These are phyloP conservation scores for Tetracentron sinense DNA, from an alignment of 164 flowering plant species.

Conservation along the genomic window DNA sequence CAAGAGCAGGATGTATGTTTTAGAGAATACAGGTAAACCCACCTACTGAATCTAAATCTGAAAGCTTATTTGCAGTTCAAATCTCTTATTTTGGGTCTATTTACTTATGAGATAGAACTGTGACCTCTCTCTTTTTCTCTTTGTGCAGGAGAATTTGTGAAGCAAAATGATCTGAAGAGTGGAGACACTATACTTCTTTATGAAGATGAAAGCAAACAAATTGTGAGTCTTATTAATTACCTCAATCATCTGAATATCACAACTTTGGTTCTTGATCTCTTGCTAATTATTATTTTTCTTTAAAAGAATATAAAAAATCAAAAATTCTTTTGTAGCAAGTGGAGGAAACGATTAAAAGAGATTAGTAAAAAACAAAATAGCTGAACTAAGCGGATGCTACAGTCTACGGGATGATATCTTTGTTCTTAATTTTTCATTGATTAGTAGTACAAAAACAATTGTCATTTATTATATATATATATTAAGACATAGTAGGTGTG, in stretches of 20 bases:
- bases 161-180: constrained; percentile 7
- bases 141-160: constrained; percentile 14
- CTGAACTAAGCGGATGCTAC: constrained; percentile 9
- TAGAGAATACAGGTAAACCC: constrained; percentile 21
- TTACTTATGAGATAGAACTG: too few species aligned
- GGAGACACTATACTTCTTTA: constrained; percentile 7
- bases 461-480: too few species aligned
- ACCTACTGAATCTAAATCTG: neutral
- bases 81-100: neutral
- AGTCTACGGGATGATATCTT: constrained; percentile 3
- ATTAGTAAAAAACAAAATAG: constrained; percentile 7
- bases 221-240: constrained; percentile 15
- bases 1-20: constrained; percentile 19
- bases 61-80: neutral
- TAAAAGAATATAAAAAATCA: neutral
- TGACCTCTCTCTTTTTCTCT: neutral
- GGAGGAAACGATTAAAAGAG: neutral
- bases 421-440: constrained; percentile 5
- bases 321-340: neutral
- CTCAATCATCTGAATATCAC: too few species aligned
- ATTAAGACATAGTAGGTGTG: too few species aligned
- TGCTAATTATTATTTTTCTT: neutral
- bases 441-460: too few species aligned
- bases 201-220: constrained; percentile 7
- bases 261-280: neutral